These are phyloP conservation scores for Lipomyces sp. DNA, from an alignment of 805 yeast genomes.

Conservation along the genomic window DNA sequence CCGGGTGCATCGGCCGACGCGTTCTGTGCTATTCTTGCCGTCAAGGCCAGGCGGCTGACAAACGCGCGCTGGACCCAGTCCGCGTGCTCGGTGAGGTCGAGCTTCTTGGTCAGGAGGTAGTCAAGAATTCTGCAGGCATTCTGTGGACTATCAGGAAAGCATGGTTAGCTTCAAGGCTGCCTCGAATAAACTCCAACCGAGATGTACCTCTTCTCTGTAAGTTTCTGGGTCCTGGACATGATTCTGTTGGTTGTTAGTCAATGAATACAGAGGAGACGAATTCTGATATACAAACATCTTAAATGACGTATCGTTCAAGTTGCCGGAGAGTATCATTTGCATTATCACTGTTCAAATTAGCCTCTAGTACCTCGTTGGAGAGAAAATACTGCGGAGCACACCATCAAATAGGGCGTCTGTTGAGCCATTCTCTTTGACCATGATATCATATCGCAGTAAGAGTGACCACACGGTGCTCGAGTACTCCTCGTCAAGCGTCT, in stretches of 20 bases:
- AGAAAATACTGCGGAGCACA: not conserved
- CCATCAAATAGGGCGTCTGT: slow-evolving; percentile 12
- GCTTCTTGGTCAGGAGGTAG: slow-evolving; percentile 17
- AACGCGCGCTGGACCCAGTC: slow-evolving; percentile 12
- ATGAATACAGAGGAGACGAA: not conserved
- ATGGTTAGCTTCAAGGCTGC: not conserved
- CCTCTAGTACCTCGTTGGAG: not conserved
- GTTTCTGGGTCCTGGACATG: slow-evolving; percentile 3
- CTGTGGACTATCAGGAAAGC: not conserved
- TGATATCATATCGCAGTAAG: slow-evolving; percentile 11
- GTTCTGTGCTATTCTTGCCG: not conserved
- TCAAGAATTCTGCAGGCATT: slow-evolving; percentile 13
- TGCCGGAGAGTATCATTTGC: slow-evolving; percentile 19
- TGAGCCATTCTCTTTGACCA: slow-evolving; percentile 2
- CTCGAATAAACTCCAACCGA: not conserved
- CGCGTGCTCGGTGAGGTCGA: not conserved
- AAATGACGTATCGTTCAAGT: slow-evolving; percentile 9
- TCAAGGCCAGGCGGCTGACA: slow-evolving; percentile 3
- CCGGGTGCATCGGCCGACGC: not conserved
- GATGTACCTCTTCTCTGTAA: slow-evolving; percentile 1
- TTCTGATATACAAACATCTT: not conserved
- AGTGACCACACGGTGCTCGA: slow-evolving; percentile 16
- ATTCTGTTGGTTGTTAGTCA: not conserved
- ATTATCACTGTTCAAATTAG: slow-evolving; percentile 11
- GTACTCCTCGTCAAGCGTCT: slow-evolving; percentile 15